Base-by-base conservation (phyloP, 208 protist species). In the Crithidia fasciculata region DNA sequence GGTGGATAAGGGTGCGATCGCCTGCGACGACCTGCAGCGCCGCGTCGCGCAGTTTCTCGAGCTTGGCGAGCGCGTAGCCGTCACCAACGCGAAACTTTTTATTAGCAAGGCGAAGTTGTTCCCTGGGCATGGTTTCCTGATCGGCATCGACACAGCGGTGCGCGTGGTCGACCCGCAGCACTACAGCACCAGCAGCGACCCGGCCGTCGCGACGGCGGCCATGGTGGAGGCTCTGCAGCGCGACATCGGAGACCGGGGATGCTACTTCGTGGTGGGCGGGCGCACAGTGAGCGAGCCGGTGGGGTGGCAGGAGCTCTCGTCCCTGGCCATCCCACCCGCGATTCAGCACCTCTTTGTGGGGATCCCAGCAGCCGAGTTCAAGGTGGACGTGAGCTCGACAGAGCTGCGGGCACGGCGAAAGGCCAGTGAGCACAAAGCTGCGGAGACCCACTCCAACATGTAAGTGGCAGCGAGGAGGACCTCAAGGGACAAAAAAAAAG, bases 381-480 rank as follows among this genome's bases (percentile, higher is more conserved):
- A 82, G n/a, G 84, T 95, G 6, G 86, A 93, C 77, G 56, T 95
- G 18, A 92, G 88, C 78, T 95, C 86, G 2, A 93, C 90, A 3
- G 81, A 84, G 65, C 45, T 95, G 58, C 86, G 90, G 2, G 69
- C 81, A 2, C 53, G 12, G 71, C 57, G 67, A 56, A 54, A 54
- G 36, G 44, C 39, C 41, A 59, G 12, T 2, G 49, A 15, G 52
- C 41, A 44, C 1, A n/a, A 15, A 18, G 7, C 47, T 58, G 9
- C 58, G 37, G 18, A 59, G 45, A 8, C 45, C 19, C n/a, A 72
- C 15, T 54, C 44, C 10, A 49, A 54, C 13, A 57, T 57, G 47
- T 68, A 47, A 12, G 16, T 13, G 19, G 8, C 28, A 40, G 28
- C 28, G 28, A 28, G 28, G 28, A 28, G 28, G 28, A 28, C 28